Percentiles rank a stretch among this genome's conserved stretches.
These are phyloP conservation scores for Rhodotorula mucilaginosa DNA, from an alignment of 1,284 basidiomycete genomes.

Conservation along the genomic window DNA sequence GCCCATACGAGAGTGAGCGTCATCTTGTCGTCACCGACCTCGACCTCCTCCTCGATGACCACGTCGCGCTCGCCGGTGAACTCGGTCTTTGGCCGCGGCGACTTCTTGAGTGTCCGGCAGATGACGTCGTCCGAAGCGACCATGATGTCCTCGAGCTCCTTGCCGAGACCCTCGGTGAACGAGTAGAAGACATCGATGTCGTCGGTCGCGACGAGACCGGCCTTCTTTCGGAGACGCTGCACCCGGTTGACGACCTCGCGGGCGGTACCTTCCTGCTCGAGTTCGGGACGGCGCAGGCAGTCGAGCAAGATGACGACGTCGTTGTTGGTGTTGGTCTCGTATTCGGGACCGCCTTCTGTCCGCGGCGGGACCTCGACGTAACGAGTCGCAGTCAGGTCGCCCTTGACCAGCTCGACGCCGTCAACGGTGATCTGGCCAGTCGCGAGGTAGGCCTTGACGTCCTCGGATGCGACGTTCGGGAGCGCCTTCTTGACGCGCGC, in stretches of 20 bases:
- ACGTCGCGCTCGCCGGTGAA: constrained; percentile 57
- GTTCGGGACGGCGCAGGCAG: constrained; percentile 78
- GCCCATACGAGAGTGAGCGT: constrained; percentile 48
- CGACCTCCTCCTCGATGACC: constrained; percentile 80
- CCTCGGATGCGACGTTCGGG: constrained; percentile 74
- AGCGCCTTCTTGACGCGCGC: constrained; percentile 85
- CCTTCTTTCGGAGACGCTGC: constrained; percentile 94
- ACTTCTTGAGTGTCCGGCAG: constrained; percentile 69
- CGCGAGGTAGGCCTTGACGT: constrained; percentile 73
- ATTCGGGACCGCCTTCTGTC: constrained; percentile 57
- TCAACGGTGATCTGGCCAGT: constrained; percentile 80
- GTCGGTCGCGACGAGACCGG: constrained; percentile 89
- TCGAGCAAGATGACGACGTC: constrained; percentile 93
- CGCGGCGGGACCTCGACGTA: constrained; percentile 75
- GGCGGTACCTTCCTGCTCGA: constrained; percentile 82
- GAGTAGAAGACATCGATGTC: constrained; percentile 86
- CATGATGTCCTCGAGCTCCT: constrained; percentile 70
- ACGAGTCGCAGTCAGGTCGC: constrained; percentile 85
- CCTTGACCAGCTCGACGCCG: constrained; percentile 82
- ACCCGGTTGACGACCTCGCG: constrained; percentile 91
- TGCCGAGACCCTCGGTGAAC: constrained; percentile 53
- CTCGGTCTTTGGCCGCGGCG: constrained; percentile 56
- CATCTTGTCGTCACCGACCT: constrained; percentile 80
- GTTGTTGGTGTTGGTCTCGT: constrained; percentile 85
- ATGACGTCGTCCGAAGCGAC: constrained; percentile 69